phyloP scores from a whole-genome alignment of 169 alveolate species.

The Sarcocystis neurona region DNA sequence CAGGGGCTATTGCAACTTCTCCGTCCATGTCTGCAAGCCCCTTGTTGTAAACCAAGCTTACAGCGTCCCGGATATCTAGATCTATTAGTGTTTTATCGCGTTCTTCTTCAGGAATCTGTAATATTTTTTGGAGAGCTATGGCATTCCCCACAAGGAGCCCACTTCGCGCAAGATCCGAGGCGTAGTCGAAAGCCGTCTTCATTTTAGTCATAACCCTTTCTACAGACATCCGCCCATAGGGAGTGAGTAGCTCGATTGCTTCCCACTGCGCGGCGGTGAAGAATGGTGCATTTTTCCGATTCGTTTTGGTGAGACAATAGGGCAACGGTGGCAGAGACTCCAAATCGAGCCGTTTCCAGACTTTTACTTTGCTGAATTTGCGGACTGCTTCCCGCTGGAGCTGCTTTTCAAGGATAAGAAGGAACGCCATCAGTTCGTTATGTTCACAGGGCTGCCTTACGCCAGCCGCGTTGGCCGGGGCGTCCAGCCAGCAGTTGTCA shows the following conservation, averaged over 20 bases:
- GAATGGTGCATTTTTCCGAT: not conserved
- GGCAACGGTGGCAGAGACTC: constrained; percentile 8
- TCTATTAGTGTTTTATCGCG: not conserved
- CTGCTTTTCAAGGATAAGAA: not conserved
- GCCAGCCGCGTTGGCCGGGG: too few species aligned
- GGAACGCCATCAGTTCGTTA: not conserved
- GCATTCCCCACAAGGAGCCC: too few species aligned
- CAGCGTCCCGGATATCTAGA: not conserved
- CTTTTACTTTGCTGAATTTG: not conserved
- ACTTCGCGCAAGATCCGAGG: not conserved
- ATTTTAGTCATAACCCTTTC: not conserved
- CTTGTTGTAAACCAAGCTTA: constrained; percentile 9
- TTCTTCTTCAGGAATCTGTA: not conserved
- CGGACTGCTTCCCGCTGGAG: not conserved
- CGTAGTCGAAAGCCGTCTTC: too few species aligned
- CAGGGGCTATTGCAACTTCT: not conserved
- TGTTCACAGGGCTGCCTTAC: not conserved
- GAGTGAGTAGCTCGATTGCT: constrained; percentile 16
- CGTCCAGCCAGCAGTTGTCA: too few species aligned
- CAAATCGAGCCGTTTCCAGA: too few species aligned
- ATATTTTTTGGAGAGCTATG: too few species aligned
- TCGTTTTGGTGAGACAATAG: not conserved
- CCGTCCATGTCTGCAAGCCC: constrained; percentile 3
- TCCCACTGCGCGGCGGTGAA: constrained; percentile 25
- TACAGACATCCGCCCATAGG: not conserved